These are phyloP conservation scores for Craterostigma plantagineum DNA, from an alignment of 257 asterid species.

Conservation along the genomic window DNA sequence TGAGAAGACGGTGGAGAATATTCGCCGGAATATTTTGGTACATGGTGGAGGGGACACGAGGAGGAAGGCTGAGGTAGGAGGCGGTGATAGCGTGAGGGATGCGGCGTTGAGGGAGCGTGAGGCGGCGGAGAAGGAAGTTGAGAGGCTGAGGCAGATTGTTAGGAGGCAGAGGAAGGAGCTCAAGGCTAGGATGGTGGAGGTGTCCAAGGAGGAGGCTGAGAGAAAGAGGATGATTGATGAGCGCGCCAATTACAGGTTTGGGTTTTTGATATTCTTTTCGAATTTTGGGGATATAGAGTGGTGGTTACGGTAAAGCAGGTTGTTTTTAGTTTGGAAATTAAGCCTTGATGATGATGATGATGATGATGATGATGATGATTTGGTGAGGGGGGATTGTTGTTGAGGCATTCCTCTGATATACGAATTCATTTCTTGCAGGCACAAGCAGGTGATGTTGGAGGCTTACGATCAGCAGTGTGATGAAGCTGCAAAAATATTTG, in stretches of 20 bases:
- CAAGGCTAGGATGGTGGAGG: constrained; percentile 86
- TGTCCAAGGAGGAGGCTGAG: constrained; percentile 91
- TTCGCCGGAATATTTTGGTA: constrained; percentile 72
- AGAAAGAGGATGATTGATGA: constrained; percentile 88
- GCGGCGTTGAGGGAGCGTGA: constrained; percentile 86
- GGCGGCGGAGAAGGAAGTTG: constrained; percentile 92
- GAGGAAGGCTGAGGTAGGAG: constrained; percentile 22
- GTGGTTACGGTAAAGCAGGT: too few relatives aligned
- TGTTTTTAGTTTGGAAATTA: too few relatives aligned
- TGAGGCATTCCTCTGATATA: background rate
- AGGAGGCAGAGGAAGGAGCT: constrained; percentile 92
- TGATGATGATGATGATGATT: too few relatives aligned
- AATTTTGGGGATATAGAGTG: too few relatives aligned
- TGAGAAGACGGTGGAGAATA: constrained; percentile 83
- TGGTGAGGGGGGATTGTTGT: too few relatives aligned
- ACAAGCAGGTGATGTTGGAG: constrained; percentile 89
- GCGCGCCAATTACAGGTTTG: constrained; percentile 77
- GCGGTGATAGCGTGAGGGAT: constrained; percentile 53
- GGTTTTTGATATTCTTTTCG: too few relatives aligned
- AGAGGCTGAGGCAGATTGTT: constrained; percentile 83
- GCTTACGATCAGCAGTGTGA: constrained; percentile 90
- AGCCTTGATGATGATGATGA: too few relatives aligned
- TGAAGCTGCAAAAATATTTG: constrained; percentile 94
- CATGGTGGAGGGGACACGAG: constrained; percentile 53
- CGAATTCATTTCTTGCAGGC: constrained; percentile 33